Evolutionary conservation across 768 basidiomycete genomes (phyloP).

Genomic region (Paxillus ammoniavirescens): DNA sequence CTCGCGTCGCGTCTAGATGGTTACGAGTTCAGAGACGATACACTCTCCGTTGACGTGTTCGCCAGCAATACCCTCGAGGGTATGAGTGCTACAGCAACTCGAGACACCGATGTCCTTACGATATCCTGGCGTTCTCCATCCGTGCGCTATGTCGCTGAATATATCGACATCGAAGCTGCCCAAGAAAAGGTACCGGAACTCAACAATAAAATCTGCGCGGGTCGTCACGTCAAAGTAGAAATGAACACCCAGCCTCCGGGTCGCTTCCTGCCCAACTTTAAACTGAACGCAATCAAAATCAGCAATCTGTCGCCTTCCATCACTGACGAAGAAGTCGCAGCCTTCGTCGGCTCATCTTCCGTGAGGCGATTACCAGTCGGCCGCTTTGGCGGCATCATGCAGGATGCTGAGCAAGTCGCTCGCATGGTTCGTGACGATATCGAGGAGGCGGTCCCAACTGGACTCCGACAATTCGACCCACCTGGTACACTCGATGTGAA

Average conservation of each 20-base stretch:
- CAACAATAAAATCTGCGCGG: constrained; percentile 34
- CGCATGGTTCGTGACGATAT: constrained; percentile 25
- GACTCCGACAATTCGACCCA: constrained; percentile 27
- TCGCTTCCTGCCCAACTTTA: constrained; percentile 22
- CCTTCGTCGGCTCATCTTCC: constrained; percentile 29
- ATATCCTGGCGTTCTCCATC: constrained; percentile 54
- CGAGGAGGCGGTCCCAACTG: constrained; percentile 13
- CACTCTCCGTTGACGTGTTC: constrained; percentile 41
- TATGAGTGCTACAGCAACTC: constrained; percentile 38
- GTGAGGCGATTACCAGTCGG: constrained; percentile 26
- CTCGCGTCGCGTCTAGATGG: constrained; percentile 47
- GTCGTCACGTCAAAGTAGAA: constrained; percentile 45
- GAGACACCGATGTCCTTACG: constrained; percentile 39
- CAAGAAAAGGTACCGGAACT: constrained; percentile 35
- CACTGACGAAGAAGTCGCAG: constrained; percentile 21
- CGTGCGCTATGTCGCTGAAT: constrained; percentile 45
- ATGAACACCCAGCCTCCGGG: constrained; percentile 42
- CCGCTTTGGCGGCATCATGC: constrained; percentile 19
- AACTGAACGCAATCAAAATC: constrained; percentile 41
- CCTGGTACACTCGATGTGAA: constrained; percentile 19
- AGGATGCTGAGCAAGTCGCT: constrained; percentile 19
- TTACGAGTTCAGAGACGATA: constrained; percentile 44
- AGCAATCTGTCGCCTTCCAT: constrained; percentile 36
- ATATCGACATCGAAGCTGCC: constrained; percentile 23
- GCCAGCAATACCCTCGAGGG: constrained; percentile 38